Percentiles rank a stretch among this genome's conserved stretches.
phyloP scores from a whole-genome alignment of 441 rosid genomes.

The Lepidium campestre region DNA sequence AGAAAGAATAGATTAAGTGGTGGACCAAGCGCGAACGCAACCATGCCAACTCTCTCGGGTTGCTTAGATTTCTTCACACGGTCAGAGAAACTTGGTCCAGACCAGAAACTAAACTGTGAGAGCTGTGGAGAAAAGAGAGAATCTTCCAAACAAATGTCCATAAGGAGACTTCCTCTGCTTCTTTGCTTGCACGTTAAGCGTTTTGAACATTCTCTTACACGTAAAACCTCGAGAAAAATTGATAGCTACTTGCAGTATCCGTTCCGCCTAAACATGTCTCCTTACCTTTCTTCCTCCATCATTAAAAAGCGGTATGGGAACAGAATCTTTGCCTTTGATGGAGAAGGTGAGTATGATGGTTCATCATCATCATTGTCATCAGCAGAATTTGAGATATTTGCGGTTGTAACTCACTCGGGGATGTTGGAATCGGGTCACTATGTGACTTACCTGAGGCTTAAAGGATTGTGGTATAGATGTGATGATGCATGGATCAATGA shows the following conservation, averaged over 20 bases:
- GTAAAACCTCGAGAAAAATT: slow-evolving; percentile 55
- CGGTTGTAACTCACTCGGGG: slow-evolving; percentile 78
- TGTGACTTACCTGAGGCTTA: slow-evolving; percentile 59
- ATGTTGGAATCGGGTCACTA: slow-evolving; percentile 84
- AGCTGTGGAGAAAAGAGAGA: slow-evolving; percentile 65
- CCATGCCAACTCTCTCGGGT: slow-evolving; percentile 55
- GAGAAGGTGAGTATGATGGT: slow-evolving; percentile 39
- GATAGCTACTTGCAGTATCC: slow-evolving; percentile 79
- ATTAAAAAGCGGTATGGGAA: slow-evolving; percentile 63
- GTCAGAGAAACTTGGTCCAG: slow-evolving; percentile 73
- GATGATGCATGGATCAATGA: slow-evolving; percentile 88
- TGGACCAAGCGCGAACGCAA: slow-evolving; percentile 33
- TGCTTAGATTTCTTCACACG: slow-evolving; percentile 77
- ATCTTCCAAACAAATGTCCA: slow-evolving; percentile 71
- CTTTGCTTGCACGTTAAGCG: slow-evolving; percentile 77
- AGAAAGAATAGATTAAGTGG: slow-evolving; percentile 19
- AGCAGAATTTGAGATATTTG: slow-evolving; percentile 73
- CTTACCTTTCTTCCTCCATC: slow-evolving; percentile 68
- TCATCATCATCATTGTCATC: slow-evolving; percentile 27
- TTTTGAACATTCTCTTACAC: slow-evolving; percentile 63
- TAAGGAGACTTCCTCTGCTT: slow-evolving; percentile 69
- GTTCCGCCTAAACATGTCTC: slow-evolving; percentile 66
- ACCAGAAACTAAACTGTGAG: slow-evolving; percentile 75
- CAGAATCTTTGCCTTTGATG: slow-evolving; percentile 52
- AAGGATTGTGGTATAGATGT: slow-evolving; percentile 77